Conservation (phyloP, 176 grass and related monocot genomes). For the Canna indica region DNA sequence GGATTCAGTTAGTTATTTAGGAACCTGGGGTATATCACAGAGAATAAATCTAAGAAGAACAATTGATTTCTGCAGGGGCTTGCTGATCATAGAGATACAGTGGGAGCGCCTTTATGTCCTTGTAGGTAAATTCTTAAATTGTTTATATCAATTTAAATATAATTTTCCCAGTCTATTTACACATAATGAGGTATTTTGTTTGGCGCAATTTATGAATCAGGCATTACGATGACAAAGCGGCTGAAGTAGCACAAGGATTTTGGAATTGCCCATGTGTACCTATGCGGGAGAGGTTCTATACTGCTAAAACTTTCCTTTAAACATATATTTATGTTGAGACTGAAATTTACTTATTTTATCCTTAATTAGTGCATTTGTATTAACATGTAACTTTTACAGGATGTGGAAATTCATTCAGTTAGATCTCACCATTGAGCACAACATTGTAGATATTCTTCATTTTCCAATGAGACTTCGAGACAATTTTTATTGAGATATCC, state of each 20-base stretch:
- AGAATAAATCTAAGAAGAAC: neutral
- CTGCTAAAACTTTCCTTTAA: neutral
- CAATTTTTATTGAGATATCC: neutral
- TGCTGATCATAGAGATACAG: slow-evolving; percentile 81
- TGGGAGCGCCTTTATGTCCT: slow-evolving; percentile 88
- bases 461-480: neutral
- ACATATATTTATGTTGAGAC: neutral
- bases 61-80: slow-evolving; percentile 43
- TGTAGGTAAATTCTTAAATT: slow-evolving; percentile 58
- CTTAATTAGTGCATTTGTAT: neutral
- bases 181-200: neutral
- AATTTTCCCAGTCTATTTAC: neutral
- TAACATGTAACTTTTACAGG: neutral
- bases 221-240: slow-evolving; percentile 98
- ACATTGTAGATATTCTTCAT: neutral
- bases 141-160: neutral
- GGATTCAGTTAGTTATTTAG: neutral
- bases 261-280: slow-evolving; percentile 98
- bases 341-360: neutral
- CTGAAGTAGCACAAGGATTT: slow-evolving; percentile 87
- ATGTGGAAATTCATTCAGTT: neutral
- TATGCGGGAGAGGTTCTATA: slow-evolving; percentile 72
- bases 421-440: neutral
- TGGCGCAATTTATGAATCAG: slow-evolving; percentile 23
- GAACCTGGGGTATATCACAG: neutral